Percentiles rank a stretch among this genome's conserved stretches.
Evolutionary conservation across 2,329 filamentous ascomycete species (phyloP).

Genomic region (Clonostachys rosea): DNA sequence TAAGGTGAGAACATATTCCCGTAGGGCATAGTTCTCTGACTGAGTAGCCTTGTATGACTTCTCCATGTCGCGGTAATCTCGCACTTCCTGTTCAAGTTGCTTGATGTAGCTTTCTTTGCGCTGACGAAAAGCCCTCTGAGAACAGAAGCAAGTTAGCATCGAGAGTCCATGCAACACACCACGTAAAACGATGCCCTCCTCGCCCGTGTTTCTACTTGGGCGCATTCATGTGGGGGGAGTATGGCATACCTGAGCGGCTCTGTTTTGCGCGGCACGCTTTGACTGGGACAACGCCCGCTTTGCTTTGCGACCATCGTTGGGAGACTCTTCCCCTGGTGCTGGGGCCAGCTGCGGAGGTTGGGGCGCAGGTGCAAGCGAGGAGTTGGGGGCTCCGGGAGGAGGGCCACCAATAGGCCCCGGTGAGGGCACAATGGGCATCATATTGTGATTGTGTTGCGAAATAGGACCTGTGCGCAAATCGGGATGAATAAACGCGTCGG

Average conservation of each 20-base stretch:
- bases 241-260: conserved; percentile 82
- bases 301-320: conserved; percentile 62
- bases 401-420: conserved; percentile 18
- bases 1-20: conserved; percentile 88
- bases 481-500: conserved; percentile 42
- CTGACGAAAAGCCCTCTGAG: conserved; percentile 89
- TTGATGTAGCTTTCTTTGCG: conserved; percentile 98
- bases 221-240: background rate
- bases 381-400: conserved; percentile 16
- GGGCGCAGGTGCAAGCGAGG: conserved; percentile 19
- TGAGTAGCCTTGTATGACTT: conserved; percentile 77
- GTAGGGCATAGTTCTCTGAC: conserved; percentile 82
- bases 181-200: no score
- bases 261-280: conserved; percentile 93
- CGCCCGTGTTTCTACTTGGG: no score
- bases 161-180: background rate
- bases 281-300: conserved; percentile 92
- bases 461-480: conserved; percentile 27
- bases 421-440: conserved; percentile 29
- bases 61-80: conserved; percentile 72
- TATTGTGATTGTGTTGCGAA: conserved; percentile 19
- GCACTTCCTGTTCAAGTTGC: conserved; percentile 90
- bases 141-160: background rate
- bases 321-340: conserved; percentile 13
- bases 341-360: conserved; percentile 18